phyloP scores from a whole-genome alignment of 2,329 filamentous ascomycete species.

The Clonostachys rosea region DNA sequence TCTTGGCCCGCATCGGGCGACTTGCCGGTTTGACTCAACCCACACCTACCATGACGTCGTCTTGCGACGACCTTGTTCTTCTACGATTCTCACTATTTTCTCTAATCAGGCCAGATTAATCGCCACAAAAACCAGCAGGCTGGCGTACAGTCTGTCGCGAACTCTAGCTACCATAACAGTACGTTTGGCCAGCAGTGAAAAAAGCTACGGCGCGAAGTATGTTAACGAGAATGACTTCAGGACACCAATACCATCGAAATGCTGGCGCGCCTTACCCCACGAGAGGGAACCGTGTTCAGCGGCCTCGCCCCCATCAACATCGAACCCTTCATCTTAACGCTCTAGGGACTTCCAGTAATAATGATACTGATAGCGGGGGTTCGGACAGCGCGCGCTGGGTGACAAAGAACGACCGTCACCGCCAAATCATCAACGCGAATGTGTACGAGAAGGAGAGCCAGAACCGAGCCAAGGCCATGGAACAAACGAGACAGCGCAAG shows the following conservation, averaged over 20 bases:
- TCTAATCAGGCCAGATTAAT: slow-evolving; percentile 67
- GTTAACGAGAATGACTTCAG: slow-evolving; percentile 13
- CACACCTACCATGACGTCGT: slow-evolving; percentile 3
- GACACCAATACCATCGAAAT: slow-evolving; percentile 22
- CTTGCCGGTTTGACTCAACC: slow-evolving; percentile 34
- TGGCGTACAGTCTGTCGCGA: slow-evolving; percentile 12
- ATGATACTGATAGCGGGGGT: slow-evolving; percentile 17
- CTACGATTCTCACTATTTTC: slow-evolving; percentile 11
- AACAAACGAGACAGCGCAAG: slow-evolving; percentile 60
- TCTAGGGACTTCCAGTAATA: slow-evolving; percentile 25
- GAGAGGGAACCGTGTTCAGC: slow-evolving; percentile 27
- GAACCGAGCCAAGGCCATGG: slow-evolving; percentile 65
- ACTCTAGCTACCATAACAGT: no score
- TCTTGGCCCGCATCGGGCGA: slow-evolving; percentile 48
- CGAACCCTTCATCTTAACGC: slow-evolving; percentile 62
- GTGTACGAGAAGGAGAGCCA: slow-evolving; percentile 73
- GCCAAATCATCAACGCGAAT: slow-evolving; percentile 77
- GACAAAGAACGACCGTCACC: slow-evolving; percentile 68
- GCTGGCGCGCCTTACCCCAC: slow-evolving; percentile 22
- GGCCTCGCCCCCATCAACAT: slow-evolving; percentile 33
- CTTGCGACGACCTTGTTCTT: neutral
- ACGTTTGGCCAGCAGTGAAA: no score
- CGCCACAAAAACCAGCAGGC: slow-evolving; percentile 65
- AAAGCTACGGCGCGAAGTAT: neutral
- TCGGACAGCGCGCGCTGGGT: slow-evolving; percentile 50